These are phyloP conservation scores for Physcia stellaris DNA, from an alignment of 495 filamentous ascomycete species.

Conservation along the genomic window DNA sequence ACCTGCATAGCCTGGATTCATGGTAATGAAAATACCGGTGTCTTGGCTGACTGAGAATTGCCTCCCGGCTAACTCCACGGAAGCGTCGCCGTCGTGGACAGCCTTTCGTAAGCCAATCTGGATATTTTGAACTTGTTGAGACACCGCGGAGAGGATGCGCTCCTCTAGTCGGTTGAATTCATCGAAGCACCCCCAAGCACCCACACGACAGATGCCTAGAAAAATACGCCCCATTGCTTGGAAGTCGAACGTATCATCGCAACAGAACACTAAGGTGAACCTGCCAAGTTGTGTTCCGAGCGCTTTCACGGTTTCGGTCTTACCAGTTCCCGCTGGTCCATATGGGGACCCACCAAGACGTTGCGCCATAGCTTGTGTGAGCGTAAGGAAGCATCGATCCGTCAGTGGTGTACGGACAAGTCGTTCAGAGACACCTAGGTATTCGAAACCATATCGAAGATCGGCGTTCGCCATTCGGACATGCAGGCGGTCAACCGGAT, in stretches of 20 bases:
- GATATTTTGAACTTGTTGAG: conserved; percentile 98
- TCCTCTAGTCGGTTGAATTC: conserved; percentile 99
- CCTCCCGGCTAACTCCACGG: conserved; percentile 88
- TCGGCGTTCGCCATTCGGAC: conserved; percentile 96
- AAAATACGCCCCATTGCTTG: conserved; percentile 99
- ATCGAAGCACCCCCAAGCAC: conserved; percentile 98
- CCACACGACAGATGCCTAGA: conserved; percentile 96
- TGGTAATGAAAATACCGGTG: conserved; percentile 98
- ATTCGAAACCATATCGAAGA: conserved; percentile 93
- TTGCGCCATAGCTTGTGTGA: conserved; percentile 91
- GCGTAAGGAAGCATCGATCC: conserved; percentile 93
- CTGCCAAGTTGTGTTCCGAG: conserved; percentile 90
- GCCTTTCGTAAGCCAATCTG: conserved; percentile 82
- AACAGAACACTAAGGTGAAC: conserved; percentile 97
- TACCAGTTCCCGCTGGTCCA: conserved; percentile 95
- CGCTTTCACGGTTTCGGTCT: conserved; percentile 97
- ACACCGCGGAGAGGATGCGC: conserved; percentile 91
- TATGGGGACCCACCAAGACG: conserved; percentile 94
- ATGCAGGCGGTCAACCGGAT: conserved; percentile 68
- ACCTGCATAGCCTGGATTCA: conserved; percentile 98
- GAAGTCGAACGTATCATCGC: conserved; percentile 98
- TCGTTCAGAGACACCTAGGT: conserved; percentile 87
- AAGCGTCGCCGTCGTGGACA: conserved; percentile 58
- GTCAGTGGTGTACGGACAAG: conserved; percentile 93
- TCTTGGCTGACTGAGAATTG: conserved; percentile 76